Base-by-base conservation (phyloP, 2,329 filamentous ascomycete genomes). In the Nothomitra cinnamomea region DNA sequence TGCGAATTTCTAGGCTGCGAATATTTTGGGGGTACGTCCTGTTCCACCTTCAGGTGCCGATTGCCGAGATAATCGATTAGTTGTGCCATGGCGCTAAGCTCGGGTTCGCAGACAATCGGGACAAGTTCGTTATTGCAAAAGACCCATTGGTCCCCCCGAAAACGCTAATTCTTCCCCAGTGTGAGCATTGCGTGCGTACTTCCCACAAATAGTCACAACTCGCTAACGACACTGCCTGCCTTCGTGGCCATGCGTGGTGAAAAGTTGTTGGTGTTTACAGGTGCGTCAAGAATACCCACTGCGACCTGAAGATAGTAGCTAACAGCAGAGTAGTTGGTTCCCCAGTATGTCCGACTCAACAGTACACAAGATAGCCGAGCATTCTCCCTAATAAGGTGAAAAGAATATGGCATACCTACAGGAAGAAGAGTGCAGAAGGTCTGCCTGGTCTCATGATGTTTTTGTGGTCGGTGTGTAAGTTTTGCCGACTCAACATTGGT, bases 401-500 rank as follows among this genome's bases (percentile, higher is more conserved):
- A 47, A 51, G 48, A 36, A 80, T 82, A 67, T 80, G 75, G 74
- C 72, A 76, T 56, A 82, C 80, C 61, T 82, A 76, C 72, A 69
- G 70, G 19, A 71, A 67, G 12, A 81, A 82, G 61, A 73, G 71
- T 56, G 82, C 78, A 0, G 77, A 81, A 40, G 79, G 79, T 1
- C 65, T 82, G 1, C 79, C 79, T 0, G 71, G 70, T 0, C 59
- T 65, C 19, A 82, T 82, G 78, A 74, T 82, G 69, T 75, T 82
- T 57, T 63, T 82, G 1, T 83, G 79, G 78, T 77, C 75, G 78
- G 77, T 72, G 62, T 58, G 65, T 49, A 38, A 28, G 28, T 43
- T 17, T 48, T 13, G 13, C 8, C 21, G 12, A 7, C 25, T 19
- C 35, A 21, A 12, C n/a, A 7, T 17, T 15, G 22, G 12, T 21